Base-by-base conservation (phyloP, 2,329 filamentous ascomycete species). In the Aspergillus sp. region DNA sequence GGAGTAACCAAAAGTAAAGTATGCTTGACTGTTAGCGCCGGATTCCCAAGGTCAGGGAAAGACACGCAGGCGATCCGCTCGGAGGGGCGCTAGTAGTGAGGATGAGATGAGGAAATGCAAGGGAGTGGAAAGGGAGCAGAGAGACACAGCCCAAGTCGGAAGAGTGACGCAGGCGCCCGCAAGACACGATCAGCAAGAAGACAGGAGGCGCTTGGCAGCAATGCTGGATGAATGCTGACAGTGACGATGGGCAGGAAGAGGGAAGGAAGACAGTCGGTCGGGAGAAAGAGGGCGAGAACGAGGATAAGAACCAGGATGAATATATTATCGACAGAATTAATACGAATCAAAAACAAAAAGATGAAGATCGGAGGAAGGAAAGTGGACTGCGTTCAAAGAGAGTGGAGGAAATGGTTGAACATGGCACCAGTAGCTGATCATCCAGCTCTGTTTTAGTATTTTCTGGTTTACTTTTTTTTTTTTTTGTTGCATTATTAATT, bases 121-220 rank as follows among this genome's bases (percentile, higher is more conserved):
- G 63, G 64, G 62, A 66, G 62, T 55, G 52, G 61, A 60, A 65
- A 67, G 62, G 62, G 60, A 67, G 64, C 53, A 45, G 27, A 61
- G 55, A 66, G 59, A 55, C 61, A 62, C 62, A 67, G 64, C 58
- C 62, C 59, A 62, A 62, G 63, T 66, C 63, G 58, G 61, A 23
- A 46, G 55, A 62, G 59, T 62, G 64, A 68, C 63, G 65, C 66
- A 67, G 65, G 64, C 62, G 66, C 62, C 66, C 66, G 65, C 59
- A 55, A 62, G 58, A 62, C 57, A 59, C 63, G 56, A 62, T 66
- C 63, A 64, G 62, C 62, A 45, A 62, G 55, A 57, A 57, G 59
- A 58, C 58, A 54, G 57, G 54, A 55, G 47, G 58, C 56, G 53
- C 64, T 67, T 68, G 65, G 65, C 64, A 64, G 61, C 54, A 63